Evolutionary conservation across 1,139 yeast genomes (phyloP).

Genomic region (Pichia sp.): DNA sequence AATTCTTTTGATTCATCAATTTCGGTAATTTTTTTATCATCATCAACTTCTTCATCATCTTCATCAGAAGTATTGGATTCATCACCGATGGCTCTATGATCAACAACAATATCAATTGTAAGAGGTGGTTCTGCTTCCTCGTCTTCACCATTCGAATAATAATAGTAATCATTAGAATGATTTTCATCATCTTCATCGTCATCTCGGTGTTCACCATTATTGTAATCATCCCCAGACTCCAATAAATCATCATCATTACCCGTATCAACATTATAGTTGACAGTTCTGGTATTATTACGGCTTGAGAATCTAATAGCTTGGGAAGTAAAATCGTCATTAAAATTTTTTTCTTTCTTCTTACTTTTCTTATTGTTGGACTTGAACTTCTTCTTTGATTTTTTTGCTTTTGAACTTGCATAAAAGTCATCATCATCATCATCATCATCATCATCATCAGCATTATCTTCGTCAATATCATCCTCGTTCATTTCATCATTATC

Average conservation of each 20-base stretch:
- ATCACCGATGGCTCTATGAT: constrained; percentile 42
- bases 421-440: constrained; percentile 33
- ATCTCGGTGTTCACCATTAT: constrained; percentile 17
- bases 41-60: constrained; percentile 23
- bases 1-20: constrained; percentile 1
- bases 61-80: constrained; percentile 23
- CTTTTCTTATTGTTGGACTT: constrained; percentile 10
- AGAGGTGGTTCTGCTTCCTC: constrained; percentile 25
- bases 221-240: constrained; percentile 46
- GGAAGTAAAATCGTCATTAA: constrained; percentile 1
- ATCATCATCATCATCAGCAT: constrained; percentile 14
- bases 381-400: constrained; percentile 5
- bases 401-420: constrained; percentile 15
- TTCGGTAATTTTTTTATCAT: constrained; percentile 14
- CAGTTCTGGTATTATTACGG: constrained; percentile 53
- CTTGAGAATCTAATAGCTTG: constrained; percentile 59
- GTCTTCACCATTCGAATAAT: constrained; percentile 33
- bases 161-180: constrained; percentile 31
- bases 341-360: constrained; percentile 7
- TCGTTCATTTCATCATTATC: constrained; percentile 20
- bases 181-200: constrained; percentile 32
- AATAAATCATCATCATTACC: constrained; percentile 53
- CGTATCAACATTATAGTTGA: constrained; percentile 72
- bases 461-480: constrained; percentile 16
- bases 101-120: constrained; percentile 48